Base-by-base conservation (phyloP, 129 eudicot species). In the Helianthus annuus region DNA sequence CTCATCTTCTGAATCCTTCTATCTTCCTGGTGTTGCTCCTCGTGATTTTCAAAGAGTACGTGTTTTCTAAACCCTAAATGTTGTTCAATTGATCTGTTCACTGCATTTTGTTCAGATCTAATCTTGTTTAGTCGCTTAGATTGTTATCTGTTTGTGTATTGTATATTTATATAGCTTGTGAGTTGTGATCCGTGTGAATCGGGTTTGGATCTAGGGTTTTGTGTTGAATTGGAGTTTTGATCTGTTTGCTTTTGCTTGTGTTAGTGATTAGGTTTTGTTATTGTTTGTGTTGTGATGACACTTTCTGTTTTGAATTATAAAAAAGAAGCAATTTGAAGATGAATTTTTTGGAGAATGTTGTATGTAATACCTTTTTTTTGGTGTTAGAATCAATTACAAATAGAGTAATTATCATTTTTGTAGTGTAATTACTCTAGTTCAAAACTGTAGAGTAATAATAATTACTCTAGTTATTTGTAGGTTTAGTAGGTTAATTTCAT, bases 291-390 rank as follows among this genome's bases (percentile, higher is more conserved):
- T 55, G 11, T 38, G 48, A 39, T 65, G 8, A 17, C 22, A 13
- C 36, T 42, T 42, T 3, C 49, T 40, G 29, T 66, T 40, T 36
- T 15, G 5, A 46, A 68, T 27, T 27, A 27, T 27, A 27, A 27
- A 27, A 27, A 27, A 27, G 9, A 24, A 3, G 19, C 13, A 32
- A 46, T 48, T 69, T 49, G 9, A 52, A 36, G 36, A 49, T 15
- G 75, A n/a, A n/a, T n/a, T n/a, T n/a, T n/a, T n/a, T n/a, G n/a
- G n/a, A 70, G 24, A 70, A 39, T 54, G 66, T 70, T 55, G 51
- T 53, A 17, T 70, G 15, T 48, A 5, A 24, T 58, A 32, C 46
- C 14, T 7, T 58, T 27, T 27, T 27, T 27, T 27, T 27, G 32
- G 2, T 27, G 32, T 27, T 27, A 27, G 32, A 27, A 27, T 27